Conservation (phyloP, 305 asterid genomes). For the Plantago rigida region DNA sequence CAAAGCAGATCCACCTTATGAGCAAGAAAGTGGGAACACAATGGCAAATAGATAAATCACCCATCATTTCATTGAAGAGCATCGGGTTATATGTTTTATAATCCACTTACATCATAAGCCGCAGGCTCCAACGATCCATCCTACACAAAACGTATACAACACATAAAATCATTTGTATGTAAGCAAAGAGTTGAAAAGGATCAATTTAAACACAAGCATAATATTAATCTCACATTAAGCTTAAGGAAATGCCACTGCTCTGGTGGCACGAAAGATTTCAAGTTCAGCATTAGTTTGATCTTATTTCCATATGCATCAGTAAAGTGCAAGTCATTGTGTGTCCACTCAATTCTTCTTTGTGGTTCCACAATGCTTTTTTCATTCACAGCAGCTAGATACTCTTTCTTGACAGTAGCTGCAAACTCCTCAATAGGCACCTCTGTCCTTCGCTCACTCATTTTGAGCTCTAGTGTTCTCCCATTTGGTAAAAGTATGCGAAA, state of each 20-base stretch:
- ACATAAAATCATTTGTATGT: slow-evolving; percentile 3
- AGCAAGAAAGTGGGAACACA: slow-evolving; percentile 11
- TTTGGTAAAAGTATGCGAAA: slow-evolving; percentile 53
- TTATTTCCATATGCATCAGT: slow-evolving; percentile 35
- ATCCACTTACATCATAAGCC: slow-evolving; percentile 48
- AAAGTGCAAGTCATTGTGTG: slow-evolving; percentile 33
- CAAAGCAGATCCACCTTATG: slow-evolving; percentile 10
- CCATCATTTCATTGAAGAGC: neutral
- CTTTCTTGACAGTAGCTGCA: slow-evolving; percentile 23
- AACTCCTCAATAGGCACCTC: slow-evolving; percentile 37
- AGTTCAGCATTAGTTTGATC: slow-evolving; percentile 25
- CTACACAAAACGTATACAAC: slow-evolving; percentile 31
- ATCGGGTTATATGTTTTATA: neutral
- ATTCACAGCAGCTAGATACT: slow-evolving; percentile 21
- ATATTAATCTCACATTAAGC: slow-evolving; percentile 37
- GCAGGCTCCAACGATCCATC: slow-evolving; percentile 60
- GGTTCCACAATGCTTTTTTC: slow-evolving; percentile 17
- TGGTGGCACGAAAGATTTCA: slow-evolving; percentile 30
- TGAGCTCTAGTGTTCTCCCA: slow-evolving; percentile 37
- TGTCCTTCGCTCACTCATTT: slow-evolving; percentile 20
- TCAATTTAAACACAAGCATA: slow-evolving; percentile 3
- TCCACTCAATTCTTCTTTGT: slow-evolving; percentile 43
- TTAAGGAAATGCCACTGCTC: slow-evolving; percentile 35
- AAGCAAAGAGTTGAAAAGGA: slow-evolving; percentile 6
- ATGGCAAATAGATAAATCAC: neutral